These are phyloP conservation scores for Mycena rosella DNA, from an alignment of 768 basidiomycete species.

Conservation along the genomic window DNA sequence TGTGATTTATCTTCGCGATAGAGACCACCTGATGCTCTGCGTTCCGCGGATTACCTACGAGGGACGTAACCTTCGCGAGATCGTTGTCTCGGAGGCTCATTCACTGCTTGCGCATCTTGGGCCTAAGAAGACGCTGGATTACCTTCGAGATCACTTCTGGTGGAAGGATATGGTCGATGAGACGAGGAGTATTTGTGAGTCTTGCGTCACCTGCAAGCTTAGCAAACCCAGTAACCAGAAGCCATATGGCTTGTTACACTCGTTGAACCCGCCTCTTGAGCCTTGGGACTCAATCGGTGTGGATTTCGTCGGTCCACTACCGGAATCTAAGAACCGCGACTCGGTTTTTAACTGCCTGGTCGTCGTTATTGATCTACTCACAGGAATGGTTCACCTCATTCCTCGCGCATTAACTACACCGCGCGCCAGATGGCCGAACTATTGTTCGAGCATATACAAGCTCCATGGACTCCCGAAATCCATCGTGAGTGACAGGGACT, in stretches of 20 bases:
- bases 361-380: too few relatives aligned
- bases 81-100: conserved; percentile 38
- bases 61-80: conserved; percentile 23
- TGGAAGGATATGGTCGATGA: too few relatives aligned
- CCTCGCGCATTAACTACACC: too few relatives aligned
- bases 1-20: conserved; percentile 5
- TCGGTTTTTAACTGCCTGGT: too few relatives aligned
- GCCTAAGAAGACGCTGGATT: conserved; percentile 42
- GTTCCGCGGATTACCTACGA: conserved; percentile 1
- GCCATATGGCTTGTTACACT: background rate
- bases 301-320: conserved; percentile 44
- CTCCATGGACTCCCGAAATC: too few relatives aligned
- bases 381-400: too few relatives aligned
- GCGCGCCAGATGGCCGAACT: too few relatives aligned
- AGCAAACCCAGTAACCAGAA: background rate
- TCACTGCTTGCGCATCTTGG: conserved; percentile 51
- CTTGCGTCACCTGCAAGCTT: conserved; percentile 11
- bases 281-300: conserved; percentile 29
- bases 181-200: conserved; percentile 35
- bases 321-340: conserved; percentile 31
- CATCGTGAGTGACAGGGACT: too few relatives aligned
- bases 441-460: too few relatives aligned
- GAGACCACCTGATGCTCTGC: background rate
- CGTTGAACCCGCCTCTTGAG: conserved; percentile 29
- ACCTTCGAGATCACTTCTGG: conserved; percentile 36